Base-by-base conservation (phyloP, 306 rosid genomes). In the Cicer pinnatifidum region DNA sequence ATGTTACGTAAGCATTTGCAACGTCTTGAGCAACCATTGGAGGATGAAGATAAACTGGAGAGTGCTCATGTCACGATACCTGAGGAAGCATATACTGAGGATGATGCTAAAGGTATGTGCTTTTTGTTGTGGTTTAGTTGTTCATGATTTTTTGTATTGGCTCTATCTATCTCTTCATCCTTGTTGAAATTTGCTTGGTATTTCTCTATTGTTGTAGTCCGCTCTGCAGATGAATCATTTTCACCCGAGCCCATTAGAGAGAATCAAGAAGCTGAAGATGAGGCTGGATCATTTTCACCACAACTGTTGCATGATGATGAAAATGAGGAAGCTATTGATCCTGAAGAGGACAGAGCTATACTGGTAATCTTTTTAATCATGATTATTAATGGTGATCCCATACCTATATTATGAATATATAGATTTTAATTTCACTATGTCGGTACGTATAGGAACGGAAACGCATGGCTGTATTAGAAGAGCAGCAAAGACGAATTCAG, bases 261-360 rank as follows among this genome's bases (percentile, higher is more conserved):
- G 82, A 82, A 79, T 65, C 59, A 78, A 9, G 87, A 88, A 67
- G 86, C 67, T 78, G 90, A 89, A 76, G 87, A 82, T 2, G 95
- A 89, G 80, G 89, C 89, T 12, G 96, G 96, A 71, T 94, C 96
- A 62, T 91, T 86, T 86, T 91, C 98, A 43, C 98, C 98, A 6
- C 88, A 85, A 78, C 78, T 94, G 76, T 69, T 91, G 79, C 95
- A 91, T 47, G 95, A 89, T 47, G 96, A 91, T 87, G 99, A 89
- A 16, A 82, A 76, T 54, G 96, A 91, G 82, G 96, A 89, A 71
- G 99, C 91, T 46, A 73, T 94, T 60, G 96, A 94, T 52, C 96
- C 97, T 75, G 97, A 94, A 83, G 96, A 89, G 85, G 99, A 94
- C 68, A 91, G 85, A 80, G 96, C 95, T 66, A 79, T 84, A 50